These are phyloP conservation scores for Tuber umbilicatum DNA, from an alignment of 495 filamentous ascomycete genomes.

Conservation along the genomic window DNA sequence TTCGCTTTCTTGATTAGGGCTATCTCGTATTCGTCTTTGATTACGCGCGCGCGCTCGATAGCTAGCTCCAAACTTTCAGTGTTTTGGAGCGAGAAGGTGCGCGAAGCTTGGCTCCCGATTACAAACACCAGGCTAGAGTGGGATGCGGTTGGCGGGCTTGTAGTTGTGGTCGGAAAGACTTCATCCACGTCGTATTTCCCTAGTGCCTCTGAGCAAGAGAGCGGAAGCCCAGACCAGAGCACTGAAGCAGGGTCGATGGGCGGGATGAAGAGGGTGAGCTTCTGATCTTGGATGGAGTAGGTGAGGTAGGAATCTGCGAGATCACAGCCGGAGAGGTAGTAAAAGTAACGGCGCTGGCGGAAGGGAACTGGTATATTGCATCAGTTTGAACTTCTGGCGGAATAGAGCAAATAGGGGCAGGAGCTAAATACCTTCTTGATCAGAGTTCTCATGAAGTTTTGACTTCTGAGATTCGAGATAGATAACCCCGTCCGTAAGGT, in stretches of 20 bases:
- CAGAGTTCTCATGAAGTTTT: slow-evolving; percentile 72
- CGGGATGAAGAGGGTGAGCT: slow-evolving; percentile 86
- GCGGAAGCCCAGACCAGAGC: slow-evolving; percentile 90
- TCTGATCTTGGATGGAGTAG: slow-evolving; percentile 65
- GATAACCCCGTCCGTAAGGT: slow-evolving; percentile 56
- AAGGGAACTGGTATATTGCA: slow-evolving; percentile 10
- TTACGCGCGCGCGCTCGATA: slow-evolving; percentile 68
- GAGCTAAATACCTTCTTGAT: slow-evolving; percentile 54
- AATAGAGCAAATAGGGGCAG: not conserved
- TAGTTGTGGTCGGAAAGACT: slow-evolving; percentile 56
- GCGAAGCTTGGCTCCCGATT: slow-evolving; percentile 64
- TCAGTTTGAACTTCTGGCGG: not conserved
- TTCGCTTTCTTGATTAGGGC: slow-evolving; percentile 79
- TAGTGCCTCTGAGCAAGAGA: slow-evolving; percentile 65
- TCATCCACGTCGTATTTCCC: slow-evolving; percentile 75
- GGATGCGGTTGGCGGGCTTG: slow-evolving; percentile 45
- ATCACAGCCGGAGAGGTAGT: slow-evolving; percentile 84
- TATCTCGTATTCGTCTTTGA: slow-evolving; percentile 81
- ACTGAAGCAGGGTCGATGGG: slow-evolving; percentile 79
- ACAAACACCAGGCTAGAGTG: slow-evolving; percentile 57
- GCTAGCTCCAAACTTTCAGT: slow-evolving; percentile 65
- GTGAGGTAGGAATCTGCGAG: slow-evolving; percentile 74
- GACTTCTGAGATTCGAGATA: slow-evolving; percentile 84
- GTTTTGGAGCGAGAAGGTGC: slow-evolving; percentile 52
- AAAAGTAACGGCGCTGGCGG: slow-evolving; percentile 87